Percentiles rank a stretch among this genome's conserved stretches.
phyloP scores from a whole-genome alignment of 805 yeast genomes.

The Pichia ethanolica region DNA sequence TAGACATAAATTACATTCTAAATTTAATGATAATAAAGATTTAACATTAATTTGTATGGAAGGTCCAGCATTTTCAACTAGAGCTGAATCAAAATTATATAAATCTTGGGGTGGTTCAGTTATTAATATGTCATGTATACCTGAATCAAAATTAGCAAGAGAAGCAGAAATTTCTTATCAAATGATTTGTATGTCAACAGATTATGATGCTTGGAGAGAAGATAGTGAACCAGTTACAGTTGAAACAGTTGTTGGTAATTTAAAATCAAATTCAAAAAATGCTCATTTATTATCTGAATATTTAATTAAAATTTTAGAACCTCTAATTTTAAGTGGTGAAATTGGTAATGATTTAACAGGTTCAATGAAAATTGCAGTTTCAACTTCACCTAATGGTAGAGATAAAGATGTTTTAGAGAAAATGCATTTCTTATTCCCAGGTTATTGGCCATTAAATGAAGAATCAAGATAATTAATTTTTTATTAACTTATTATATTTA shows the following conservation, averaged over 20 bases:
- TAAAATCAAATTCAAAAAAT: constrained; percentile 78
- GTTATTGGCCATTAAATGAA: constrained; percentile 59
- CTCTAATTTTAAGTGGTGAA: constrained; percentile 47
- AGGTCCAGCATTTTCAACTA: constrained; percentile 95
- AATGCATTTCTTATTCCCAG: constrained; percentile 85
- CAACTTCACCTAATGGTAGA: constrained; percentile 69
- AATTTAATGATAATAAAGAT: constrained; percentile 58
- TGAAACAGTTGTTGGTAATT: constrained; percentile 90
- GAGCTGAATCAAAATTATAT: constrained; percentile 92
- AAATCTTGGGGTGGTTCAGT: constrained; percentile 86
- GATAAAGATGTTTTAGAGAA: constrained; percentile 66
- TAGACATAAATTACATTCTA: constrained; percentile 46
- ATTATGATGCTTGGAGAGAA: constrained; percentile 97
- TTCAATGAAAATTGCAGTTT: constrained; percentile 71
- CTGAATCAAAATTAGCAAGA: constrained; percentile 95
- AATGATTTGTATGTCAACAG: constrained; percentile 98
- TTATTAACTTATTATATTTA: no score
- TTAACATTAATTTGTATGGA: constrained; percentile 93
- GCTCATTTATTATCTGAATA: constrained; percentile 73
- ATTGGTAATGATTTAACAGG: constrained; percentile 70
- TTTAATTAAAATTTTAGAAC: constrained; percentile 60
- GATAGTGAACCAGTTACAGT: constrained; percentile 95
- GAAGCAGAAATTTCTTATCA: constrained; percentile 97
- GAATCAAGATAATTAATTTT: background rate
- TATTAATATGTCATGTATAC: constrained; percentile 93